A percentile compares a stretch with the other conserved stretches of the same genome.
phyloP scores from a whole-genome alignment of 352 stramenopile genomes.

The Phytophthora cactorum region DNA sequence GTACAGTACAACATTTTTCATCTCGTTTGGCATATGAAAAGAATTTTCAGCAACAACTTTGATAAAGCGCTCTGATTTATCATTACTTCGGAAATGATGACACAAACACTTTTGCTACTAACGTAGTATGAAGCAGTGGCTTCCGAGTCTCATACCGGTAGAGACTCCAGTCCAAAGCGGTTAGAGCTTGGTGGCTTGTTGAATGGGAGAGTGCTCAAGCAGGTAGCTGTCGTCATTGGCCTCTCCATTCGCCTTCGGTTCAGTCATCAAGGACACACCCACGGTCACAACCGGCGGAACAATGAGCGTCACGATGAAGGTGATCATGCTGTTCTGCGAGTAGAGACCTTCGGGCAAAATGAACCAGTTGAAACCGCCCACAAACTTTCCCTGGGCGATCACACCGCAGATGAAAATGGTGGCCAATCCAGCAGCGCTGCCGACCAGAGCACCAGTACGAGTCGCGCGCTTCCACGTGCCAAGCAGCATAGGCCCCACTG shows the following conservation, averaged over 20 bases:
- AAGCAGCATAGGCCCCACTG: constrained; percentile 77
- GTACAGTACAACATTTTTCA: too few relatives aligned
- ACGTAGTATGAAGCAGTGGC: too few relatives aligned
- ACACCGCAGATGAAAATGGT: constrained; percentile 77
- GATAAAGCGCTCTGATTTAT: not conserved
- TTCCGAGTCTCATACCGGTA: too few relatives aligned
- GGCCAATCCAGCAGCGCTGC: constrained; percentile 60
- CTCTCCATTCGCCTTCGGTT: constrained; percentile 27
- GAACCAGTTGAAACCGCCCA: constrained; percentile 85
- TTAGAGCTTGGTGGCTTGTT: constrained; percentile 10
- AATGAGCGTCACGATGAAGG: constrained; percentile 75
- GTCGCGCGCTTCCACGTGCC: constrained; percentile 59
- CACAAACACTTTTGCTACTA: not conserved
- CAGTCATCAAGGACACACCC: constrained; percentile 55
- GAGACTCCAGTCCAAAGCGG: not conserved
- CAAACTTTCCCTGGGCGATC: constrained; percentile 62
- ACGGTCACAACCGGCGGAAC: constrained; percentile 66
- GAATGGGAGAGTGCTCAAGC: constrained; percentile 28
- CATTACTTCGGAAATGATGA: not conserved
- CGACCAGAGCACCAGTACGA: constrained; percentile 47
- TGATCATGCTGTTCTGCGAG: constrained; percentile 80
- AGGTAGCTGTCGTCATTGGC: constrained; percentile 31
- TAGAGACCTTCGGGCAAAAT: constrained; percentile 77
- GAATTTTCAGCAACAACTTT: too few relatives aligned
- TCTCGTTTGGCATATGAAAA: too few relatives aligned